Conservation (phyloP, 169 alveolate species). For the Babesia divergens region DNA sequence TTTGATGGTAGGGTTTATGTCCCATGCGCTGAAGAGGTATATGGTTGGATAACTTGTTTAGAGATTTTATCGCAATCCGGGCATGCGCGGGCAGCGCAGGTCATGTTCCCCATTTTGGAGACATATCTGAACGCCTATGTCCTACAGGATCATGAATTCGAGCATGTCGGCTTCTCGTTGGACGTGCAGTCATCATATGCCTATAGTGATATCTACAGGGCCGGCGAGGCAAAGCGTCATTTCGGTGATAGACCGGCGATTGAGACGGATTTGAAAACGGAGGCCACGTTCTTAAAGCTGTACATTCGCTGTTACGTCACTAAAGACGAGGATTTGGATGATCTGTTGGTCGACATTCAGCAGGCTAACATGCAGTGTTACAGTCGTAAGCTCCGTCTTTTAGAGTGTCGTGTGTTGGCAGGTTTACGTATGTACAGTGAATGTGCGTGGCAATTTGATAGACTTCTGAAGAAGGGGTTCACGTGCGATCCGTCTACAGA, state of each 20-base stretch:
- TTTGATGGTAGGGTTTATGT: neutral
- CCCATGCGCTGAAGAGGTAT: slow-evolving; percentile 40
- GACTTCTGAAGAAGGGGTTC: slow-evolving; percentile 20
- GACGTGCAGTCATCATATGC: neutral
- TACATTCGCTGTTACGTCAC: slow-evolving; percentile 15
- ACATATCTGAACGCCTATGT: slow-evolving; percentile 18
- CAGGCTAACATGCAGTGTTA: neutral
- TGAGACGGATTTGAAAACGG: slow-evolving; percentile 6
- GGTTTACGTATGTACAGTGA: slow-evolving; percentile 8
- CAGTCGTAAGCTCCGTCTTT: slow-evolving; percentile 35
- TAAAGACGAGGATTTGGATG: neutral
- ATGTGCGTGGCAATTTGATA: slow-evolving; percentile 16
- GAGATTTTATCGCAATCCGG: slow-evolving; percentile 44
- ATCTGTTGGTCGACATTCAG: slow-evolving; percentile 14
- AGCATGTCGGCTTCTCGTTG: neutral
- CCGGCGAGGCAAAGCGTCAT: slow-evolving; percentile 10
- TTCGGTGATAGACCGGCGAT: slow-evolving; percentile 10
- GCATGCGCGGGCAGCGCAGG: slow-evolving; percentile 14
- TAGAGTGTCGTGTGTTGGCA: slow-evolving; percentile 31
- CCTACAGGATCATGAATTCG: neutral
- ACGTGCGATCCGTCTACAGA: slow-evolving; percentile 33
- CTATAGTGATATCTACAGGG: neutral
- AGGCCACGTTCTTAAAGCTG: slow-evolving; percentile 6
- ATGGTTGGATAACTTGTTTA: slow-evolving; percentile 55
- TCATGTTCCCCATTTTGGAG: slow-evolving; percentile 40